Evolutionary conservation across 1,284 basidiomycete genomes (phyloP), one percentile per base, ranked within the genome.

Genomic region (Ustilago nuda): DNA sequence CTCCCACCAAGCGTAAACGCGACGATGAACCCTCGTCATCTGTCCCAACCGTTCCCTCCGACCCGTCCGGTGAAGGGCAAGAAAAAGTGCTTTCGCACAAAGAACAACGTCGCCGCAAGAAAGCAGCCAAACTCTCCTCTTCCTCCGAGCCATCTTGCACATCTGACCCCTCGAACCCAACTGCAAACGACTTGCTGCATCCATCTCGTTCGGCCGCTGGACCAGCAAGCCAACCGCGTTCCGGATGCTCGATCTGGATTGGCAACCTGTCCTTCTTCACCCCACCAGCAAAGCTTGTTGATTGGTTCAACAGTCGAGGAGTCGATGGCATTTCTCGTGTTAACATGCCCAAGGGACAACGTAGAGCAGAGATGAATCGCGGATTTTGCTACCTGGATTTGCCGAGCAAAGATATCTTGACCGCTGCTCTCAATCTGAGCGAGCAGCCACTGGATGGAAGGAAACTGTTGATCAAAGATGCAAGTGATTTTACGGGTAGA

Each of bases 311-410:
- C 15, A 70, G 80, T 32, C 56, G 77, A 2, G 81, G 77, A 4
- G 64, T 85, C 37, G 74, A 79, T 56, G 86, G 85, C 5, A 86
- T 90, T n/a, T 88, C 87, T 8, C 83, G 89, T 35, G 87, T 90
- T 57, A 87, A 89, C 80, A 86, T 90, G 86, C 89, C 89, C 5
- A 87, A 87, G 72, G 87, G 87, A 75, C 52, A 61, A 2, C 82
- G 87, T 6, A 80, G 84, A 8, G 85, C 82, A 56, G 87, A 88
- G 12, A 83, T 87, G 72, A 89, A 88, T 86, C 54, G 41, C 3
- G 98, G 95, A 41, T 99, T 95, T 86, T 96, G 95, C 32, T 98
- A 98, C 87, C 91, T 98, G 69, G 96, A 99, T 87, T 95, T 99
- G 85, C 90, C 91, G 2, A 91, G 91, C 1, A 88, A 89, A 1